These are phyloP conservation scores for Trichoderma atrobrunneum DNA, from an alignment of 2,329 filamentous ascomycete species.

Conservation along the genomic window DNA sequence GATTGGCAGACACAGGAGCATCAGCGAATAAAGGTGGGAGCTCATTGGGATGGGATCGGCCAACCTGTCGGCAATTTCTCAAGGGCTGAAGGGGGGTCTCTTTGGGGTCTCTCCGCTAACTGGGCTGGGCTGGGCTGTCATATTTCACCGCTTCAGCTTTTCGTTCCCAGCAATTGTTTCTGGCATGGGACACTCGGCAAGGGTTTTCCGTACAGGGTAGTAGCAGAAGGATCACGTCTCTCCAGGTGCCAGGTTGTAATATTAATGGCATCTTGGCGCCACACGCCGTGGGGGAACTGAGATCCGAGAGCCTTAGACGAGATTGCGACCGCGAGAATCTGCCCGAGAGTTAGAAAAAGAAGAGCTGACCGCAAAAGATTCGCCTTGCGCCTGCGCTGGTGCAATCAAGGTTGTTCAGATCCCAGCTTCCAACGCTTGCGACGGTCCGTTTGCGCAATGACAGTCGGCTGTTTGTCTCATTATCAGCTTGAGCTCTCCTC, in stretches of 20 bases:
- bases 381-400: neutral
- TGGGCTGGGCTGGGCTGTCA: neutral
- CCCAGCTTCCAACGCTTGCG: neutral
- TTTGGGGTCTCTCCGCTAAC: neutral
- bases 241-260: neutral
- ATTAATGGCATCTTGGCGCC: slow-evolving; percentile 13
- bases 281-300: slow-evolving; percentile 9
- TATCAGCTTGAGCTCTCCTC: neutral
- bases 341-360: neutral
- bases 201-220: neutral
- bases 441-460: neutral
- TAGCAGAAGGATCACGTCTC: neutral
- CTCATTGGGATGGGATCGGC: neutral
- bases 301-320: neutral
- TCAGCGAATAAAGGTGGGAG: neutral
- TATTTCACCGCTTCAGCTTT: slow-evolving; percentile 6
- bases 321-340: neutral
- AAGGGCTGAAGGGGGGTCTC: neutral
- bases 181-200: neutral
- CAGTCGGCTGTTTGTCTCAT: neutral
- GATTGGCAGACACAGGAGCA: neutral
- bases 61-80: slow-evolving; percentile 3
- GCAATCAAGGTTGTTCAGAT: neutral
- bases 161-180: neutral
- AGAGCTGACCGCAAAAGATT: neutral